A percentile compares a stretch with the other conserved stretches of the same genome.
These are phyloP conservation scores for Rhynchosporium agropyri DNA, from an alignment of 2,329 filamentous ascomycete species.

Conservation along the genomic window DNA sequence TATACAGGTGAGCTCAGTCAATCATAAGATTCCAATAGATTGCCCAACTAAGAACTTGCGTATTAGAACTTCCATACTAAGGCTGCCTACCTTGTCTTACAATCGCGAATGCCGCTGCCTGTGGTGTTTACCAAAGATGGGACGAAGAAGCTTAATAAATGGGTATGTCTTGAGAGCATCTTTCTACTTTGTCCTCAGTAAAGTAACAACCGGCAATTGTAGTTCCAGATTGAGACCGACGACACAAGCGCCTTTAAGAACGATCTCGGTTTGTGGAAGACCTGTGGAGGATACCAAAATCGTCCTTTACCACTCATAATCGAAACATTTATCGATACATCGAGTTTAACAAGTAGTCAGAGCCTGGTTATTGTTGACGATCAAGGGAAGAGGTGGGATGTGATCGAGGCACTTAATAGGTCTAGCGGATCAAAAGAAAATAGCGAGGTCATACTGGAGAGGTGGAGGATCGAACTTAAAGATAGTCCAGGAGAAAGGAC, in stretches of 20 bases:
- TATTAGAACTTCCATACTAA: slow-evolving; percentile 90
- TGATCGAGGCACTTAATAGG: slow-evolving; percentile 76
- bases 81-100: slow-evolving; percentile 79
- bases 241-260: slow-evolving; percentile 88
- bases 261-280: slow-evolving; percentile 80
- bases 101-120: slow-evolving; percentile 72
- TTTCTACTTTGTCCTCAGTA: not conserved
- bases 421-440: slow-evolving; percentile 57
- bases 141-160: slow-evolving; percentile 75
- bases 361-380: slow-evolving; percentile 87
- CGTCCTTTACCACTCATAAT: slow-evolving; percentile 83
- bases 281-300: slow-evolving; percentile 74
- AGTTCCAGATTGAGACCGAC: slow-evolving; percentile 96
- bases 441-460: slow-evolving; percentile 82
- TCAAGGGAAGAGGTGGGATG: slow-evolving; percentile 89
- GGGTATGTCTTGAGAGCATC: slow-evolving; percentile 59
- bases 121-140: slow-evolving; percentile 58
- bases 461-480: slow-evolving; percentile 86
- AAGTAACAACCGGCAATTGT: not conserved
- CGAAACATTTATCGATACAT: slow-evolving; percentile 85
- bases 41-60: slow-evolving; percentile 17
- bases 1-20: slow-evolving; percentile 65
- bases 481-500: slow-evolving; percentile 52
- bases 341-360: slow-evolving; percentile 78
- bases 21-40: not conserved